These are phyloP conservation scores for Isoetes engelmannii DNA, from an alignment of 83 land plant species.

Conservation along the genomic window DNA sequence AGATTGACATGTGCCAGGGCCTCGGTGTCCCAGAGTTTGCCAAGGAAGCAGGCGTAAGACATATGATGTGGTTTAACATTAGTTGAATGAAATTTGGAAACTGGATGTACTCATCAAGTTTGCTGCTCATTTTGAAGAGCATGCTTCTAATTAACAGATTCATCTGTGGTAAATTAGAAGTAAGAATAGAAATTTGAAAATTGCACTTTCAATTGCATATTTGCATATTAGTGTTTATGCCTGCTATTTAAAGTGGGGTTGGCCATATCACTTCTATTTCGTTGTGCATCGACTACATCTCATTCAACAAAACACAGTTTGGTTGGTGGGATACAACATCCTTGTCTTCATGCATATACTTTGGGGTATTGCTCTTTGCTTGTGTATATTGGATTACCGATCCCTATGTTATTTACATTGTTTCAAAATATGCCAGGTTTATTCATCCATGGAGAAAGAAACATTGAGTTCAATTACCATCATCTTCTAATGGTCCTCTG, in stretches of 20 bases:
- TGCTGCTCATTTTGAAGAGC: not conserved
- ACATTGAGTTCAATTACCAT: conserved; percentile 54
- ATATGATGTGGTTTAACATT: conserved; percentile 69
- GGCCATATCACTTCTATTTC: conserved; percentile 55
- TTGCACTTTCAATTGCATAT: no score
- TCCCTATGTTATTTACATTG: not conserved
- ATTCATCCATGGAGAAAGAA: conserved; percentile 69
- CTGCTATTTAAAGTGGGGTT: conserved; percentile 62
- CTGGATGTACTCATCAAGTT: conserved; percentile 98
- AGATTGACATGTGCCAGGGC: no score
- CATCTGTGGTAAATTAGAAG: no score
- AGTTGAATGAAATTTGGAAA: conserved; percentile 88
- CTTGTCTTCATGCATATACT: conserved; percentile 82
- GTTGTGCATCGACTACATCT: conserved; percentile 28
- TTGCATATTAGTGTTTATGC: conserved; percentile 92
- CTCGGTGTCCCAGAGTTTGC: no score
- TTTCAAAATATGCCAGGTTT: conserved; percentile 42
- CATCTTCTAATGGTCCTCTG: no score
- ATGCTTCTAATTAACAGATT: not conserved
- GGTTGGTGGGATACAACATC: conserved; percentile 53
- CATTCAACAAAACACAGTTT: conserved; percentile 40
- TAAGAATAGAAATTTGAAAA: no score
- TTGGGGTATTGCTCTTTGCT: conserved; percentile 52
- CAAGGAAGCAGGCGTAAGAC: conserved; percentile 54
- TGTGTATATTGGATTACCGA: not conserved